Percentiles rank a stretch among this genome's conserved stretches.
These are phyloP conservation scores for Glomus cerebriforme DNA, from an alignment of 192 early-diverging fungal species.

Conservation along the genomic window DNA sequence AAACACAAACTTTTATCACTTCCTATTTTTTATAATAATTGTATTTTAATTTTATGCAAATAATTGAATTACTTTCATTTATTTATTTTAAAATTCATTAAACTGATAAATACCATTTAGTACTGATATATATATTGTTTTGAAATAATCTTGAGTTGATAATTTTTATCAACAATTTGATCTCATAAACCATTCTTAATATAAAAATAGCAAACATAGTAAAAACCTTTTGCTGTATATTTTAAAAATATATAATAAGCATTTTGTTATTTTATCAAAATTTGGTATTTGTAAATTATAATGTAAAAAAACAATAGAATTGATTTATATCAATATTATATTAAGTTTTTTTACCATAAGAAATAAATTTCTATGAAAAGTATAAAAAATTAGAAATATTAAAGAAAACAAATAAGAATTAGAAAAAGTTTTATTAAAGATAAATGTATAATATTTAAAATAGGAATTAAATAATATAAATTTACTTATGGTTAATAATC, in stretches of 20 bases:
- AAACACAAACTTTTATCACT: constrained; percentile 6
- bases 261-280: neutral
- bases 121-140: neutral
- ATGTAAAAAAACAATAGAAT: neutral
- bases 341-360: neutral
- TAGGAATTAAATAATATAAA: no score
- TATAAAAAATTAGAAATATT: no score
- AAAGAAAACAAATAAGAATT: no score
- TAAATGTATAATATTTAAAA: no score
- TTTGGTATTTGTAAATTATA: neutral
- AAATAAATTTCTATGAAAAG: neutral
- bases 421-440: no score
- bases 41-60: constrained; percentile 3
- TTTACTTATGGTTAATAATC: neutral
- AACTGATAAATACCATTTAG: neutral
- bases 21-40: neutral
- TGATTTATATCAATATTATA: neutral
- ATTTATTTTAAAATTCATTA: neutral
- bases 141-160: neutral
- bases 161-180: constrained; percentile 13
- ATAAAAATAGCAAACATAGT: neutral
- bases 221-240: neutral
- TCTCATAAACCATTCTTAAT: neutral
- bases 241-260: neutral
- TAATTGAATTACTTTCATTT: neutral